Base-by-base conservation (phyloP, 129 eudicot species). In the Scalesia atractyloides region DNA sequence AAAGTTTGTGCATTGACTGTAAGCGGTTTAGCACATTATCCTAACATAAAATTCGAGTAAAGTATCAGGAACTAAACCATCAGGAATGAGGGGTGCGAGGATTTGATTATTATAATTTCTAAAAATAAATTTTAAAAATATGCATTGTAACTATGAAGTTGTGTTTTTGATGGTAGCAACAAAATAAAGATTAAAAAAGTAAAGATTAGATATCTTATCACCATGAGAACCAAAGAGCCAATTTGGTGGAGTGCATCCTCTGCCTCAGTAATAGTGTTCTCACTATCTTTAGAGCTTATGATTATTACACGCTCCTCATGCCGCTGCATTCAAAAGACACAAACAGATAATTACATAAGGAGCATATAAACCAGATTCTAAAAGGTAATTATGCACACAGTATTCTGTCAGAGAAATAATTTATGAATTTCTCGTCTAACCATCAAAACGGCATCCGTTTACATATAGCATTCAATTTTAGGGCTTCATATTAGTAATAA, bases 241-340 rank as follows among this genome's bases (percentile, higher is more conserved):
- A 94, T 88, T 66, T 86, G 88, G 81, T 84, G 96, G 70, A 94
- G 92, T 62, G 99, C 99, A 82, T 82, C 80, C 81, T 94, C 99
- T 53, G 99, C 97, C 76, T 90, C 97, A 56, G 87, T 79, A 63
- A 82, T 79, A 33, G 53, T 43, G 30, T 60, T 74, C 37, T 86
- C 97, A 64, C 80, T 84, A 80, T 86, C 91, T 74, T 90, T 90
- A 30, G 97, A 94, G 72, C 96, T 94, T 74, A 94, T 90, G 76
- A 94, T 90, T 52, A 94, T 84, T 50, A 94, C 99, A 67, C 97
- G 89, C 79, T 94, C 99, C 76, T 90, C 99, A 72, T 90, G 82
- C 22, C 93, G 74, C 99, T 94, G 91, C 69, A 80, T 65, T 54
- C 26, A 72, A 16, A 4, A 51, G 77, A 63, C 66, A 13, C 57